Evolutionary conservation across 768 basidiomycete species (phyloP), one percentile per base, ranked within the genome.

Genomic region (Fistulinella prunicolor): DNA sequence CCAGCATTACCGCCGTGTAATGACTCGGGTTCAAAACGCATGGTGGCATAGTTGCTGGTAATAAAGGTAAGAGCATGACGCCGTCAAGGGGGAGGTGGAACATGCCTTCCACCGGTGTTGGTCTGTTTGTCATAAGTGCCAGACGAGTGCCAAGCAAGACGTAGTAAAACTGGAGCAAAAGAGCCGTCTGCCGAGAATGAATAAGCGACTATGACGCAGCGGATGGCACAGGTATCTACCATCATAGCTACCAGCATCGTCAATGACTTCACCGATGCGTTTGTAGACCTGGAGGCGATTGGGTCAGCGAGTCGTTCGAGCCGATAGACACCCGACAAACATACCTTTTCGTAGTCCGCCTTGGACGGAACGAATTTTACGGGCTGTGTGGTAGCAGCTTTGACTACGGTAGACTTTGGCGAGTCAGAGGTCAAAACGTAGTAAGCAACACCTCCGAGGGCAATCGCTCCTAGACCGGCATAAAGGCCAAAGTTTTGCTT

Each of bases 11-110:
- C 93, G 29, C 74, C 81, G 63, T 98, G 93, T 23, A 77, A 64
- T 10, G 93, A 64, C 66, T 98, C 95, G 34, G 95, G 89, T 45
- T 83, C 80, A 70, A 97, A 99, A 47, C 95, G 88, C 95, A 99
- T 99, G 20, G 95, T 97, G 3, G 96, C 95, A 56, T 91, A 94
- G 79, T 99, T 97, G 76, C 90, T 87, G 23, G n/a, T 21, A 17
- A 55, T 38, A 35, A 36, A 20, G 50, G 43, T 50, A 32, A 41
- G 38, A 43, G 50, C 13, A 22, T 14, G 5, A 53, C 47, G 23
- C 23, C 20, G 19, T 38, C 12, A 14, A 28, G 32, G 35, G 34
- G 38, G 8, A 22, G 26, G 36, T 0, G 9, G 5, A 24, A 62
- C 72, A 40, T 55, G 83, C 89, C 90, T 92, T 70, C 90, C 89